phyloP scores from a whole-genome alignment of 768 basidiomycete species.

The Termitomyces sp. region DNA sequence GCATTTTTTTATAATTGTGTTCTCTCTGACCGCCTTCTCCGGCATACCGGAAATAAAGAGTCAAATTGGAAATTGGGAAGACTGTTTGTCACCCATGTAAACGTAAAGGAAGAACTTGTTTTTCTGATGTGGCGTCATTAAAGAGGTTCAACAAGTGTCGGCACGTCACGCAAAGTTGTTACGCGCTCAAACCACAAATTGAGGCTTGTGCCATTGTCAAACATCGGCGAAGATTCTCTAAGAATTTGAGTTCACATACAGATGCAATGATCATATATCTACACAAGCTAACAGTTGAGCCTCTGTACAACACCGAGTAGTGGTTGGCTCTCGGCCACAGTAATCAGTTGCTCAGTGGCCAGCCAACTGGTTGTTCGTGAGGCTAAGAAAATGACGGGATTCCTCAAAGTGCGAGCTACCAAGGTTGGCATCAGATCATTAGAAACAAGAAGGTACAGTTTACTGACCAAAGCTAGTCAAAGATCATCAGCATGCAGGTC shows the following conservation, averaged over 20 bases:
- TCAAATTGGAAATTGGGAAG: neutral
- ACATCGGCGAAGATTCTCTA: neutral
- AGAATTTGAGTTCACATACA: neutral
- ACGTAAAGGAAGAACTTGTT: neutral
- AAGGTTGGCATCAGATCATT: neutral
- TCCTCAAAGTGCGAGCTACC: slow-evolving; percentile 4
- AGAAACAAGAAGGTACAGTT: neutral
- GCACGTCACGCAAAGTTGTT: neutral
- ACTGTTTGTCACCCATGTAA: neutral
- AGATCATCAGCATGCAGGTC: neutral
- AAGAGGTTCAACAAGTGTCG: neutral
- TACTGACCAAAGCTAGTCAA: slow-evolving; percentile 5
- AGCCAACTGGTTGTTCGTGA: neutral
- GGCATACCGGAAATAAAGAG: neutral
- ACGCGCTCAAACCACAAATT: neutral
- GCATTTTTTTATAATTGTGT: neutral
- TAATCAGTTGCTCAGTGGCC: neutral
- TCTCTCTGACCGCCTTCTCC: neutral
- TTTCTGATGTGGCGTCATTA: neutral
- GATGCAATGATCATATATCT: neutral
- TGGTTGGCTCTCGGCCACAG: neutral
- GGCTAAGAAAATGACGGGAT: neutral
- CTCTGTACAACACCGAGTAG: neutral
- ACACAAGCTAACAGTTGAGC: neutral
- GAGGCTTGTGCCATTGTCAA: neutral